phyloP scores from a whole-genome alignment of 306 rosid species.

The Elaeagnus macrophylla region DNA sequence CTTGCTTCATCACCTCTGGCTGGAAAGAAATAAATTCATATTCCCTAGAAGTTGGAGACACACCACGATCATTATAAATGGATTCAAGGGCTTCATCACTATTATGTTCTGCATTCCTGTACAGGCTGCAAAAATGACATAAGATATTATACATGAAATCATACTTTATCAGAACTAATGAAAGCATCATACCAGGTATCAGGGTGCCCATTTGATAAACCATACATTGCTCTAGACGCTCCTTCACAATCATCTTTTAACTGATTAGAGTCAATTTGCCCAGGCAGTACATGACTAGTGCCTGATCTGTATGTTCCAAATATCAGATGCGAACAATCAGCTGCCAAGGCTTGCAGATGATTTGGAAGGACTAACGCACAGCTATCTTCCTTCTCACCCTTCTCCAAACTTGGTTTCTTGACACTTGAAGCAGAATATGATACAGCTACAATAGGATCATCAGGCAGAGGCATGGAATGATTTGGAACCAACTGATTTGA shows the following conservation, averaged over 20 bases:
- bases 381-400: conserved; percentile 24
- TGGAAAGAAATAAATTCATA: conserved; percentile 26
- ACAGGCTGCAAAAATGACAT: conserved; percentile 9
- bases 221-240: conserved; percentile 25
- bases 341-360: conserved; percentile 48
- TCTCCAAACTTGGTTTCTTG: conserved; percentile 30
- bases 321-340: conserved; percentile 60
- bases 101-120: conserved; percentile 23
- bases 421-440: conserved; percentile 35
- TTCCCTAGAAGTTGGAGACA: conserved; percentile 21
- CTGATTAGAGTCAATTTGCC: conserved; percentile 18
- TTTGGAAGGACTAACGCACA: conserved; percentile 43
- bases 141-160: conserved; percentile 17
- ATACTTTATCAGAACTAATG: conserved; percentile 14
- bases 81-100: conserved; percentile 29
- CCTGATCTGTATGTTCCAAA: conserved; percentile 52
- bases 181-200: conserved; percentile 33
- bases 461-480: conserved; percentile 16
- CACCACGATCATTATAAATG: conserved; percentile 19
- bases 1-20: conserved; percentile 27
- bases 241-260: conserved; percentile 32
- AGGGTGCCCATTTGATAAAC: conserved; percentile 22
- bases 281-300: conserved; percentile 31
- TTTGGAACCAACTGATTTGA: conserved; percentile 12
- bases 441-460: conserved; percentile 24